phyloP scores from a whole-genome alignment of 2,329 filamentous ascomycete species.

The Monascus ruber region DNA sequence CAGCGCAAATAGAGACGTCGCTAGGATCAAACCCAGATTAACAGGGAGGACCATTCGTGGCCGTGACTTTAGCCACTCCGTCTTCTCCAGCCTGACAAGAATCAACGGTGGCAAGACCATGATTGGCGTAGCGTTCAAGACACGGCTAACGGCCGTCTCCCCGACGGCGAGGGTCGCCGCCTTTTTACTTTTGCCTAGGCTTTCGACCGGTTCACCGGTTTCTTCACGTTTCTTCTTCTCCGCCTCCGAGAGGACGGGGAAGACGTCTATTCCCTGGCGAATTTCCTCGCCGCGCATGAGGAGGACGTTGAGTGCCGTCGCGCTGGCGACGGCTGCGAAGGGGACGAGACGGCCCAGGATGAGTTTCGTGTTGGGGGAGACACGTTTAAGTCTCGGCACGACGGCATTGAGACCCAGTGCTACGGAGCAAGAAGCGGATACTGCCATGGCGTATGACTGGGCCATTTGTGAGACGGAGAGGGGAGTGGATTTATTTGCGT shows the following conservation, averaged over 20 bases:
- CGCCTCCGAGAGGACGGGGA: conserved; percentile 66
- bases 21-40: conserved; percentile 77
- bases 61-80: conserved; percentile 65
- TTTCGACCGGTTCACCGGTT: conserved; percentile 53
- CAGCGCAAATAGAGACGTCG: conserved; percentile 76
- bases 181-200: conserved; percentile 74
- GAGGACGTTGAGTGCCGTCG: conserved; percentile 88
- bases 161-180: conserved; percentile 82
- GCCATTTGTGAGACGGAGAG: conserved; percentile 68
- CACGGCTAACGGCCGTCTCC: conserved; percentile 83
- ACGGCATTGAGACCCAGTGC: conserved; percentile 83
- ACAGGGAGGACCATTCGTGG: conserved; percentile 69
- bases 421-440: conserved; percentile 85
- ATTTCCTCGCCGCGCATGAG: conserved; percentile 98
- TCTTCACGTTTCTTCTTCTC: conserved; percentile 56
- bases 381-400: conserved; percentile 68
- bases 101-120: conserved; percentile 91
- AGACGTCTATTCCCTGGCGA: conserved; percentile 69
- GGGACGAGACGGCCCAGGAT: conserved; percentile 82
- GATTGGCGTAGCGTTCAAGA: conserved; percentile 89
- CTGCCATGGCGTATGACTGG: conserved; percentile 84
- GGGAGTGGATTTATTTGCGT: conserved; percentile 94
- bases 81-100: conserved; percentile 73
- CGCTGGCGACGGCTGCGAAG: conserved; percentile 87
- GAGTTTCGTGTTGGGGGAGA: conserved; percentile 63